These are phyloP conservation scores for Rhytidhysteron rufulum DNA, from an alignment of 2,329 filamentous ascomycete genomes.

Conservation along the genomic window DNA sequence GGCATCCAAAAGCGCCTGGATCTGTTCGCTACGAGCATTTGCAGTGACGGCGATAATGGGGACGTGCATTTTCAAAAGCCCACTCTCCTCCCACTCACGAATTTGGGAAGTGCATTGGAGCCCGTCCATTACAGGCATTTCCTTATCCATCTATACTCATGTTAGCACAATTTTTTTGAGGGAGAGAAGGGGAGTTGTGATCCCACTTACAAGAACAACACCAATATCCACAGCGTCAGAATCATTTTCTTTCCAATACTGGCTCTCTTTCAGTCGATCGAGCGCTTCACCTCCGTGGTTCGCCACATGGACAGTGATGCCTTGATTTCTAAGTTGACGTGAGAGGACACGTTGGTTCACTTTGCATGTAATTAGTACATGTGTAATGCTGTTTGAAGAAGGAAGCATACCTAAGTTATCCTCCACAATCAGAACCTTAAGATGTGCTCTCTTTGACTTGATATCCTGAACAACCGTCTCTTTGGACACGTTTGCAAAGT, in stretches of 20 bases:
- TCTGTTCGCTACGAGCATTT: conserved; percentile 39
- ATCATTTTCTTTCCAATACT: conserved; percentile 36
- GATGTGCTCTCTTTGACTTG: conserved; percentile 14
- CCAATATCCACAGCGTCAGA: conserved; percentile 21
- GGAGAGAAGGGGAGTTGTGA: too few relatives aligned
- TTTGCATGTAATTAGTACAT: conserved; percentile 16
- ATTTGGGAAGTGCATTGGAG: conserved; percentile 35
- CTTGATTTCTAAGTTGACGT: conserved; percentile 48
- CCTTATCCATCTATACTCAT: conserved; percentile 24
- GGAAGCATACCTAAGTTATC: conserved; percentile 32
- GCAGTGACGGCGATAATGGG: conserved; percentile 42
- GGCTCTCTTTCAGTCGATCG: conserved; percentile 40
- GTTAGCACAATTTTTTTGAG: background rate
- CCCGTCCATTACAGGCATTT: conserved; percentile 43
- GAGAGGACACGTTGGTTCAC: conserved; percentile 49
- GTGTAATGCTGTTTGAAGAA: background rate
- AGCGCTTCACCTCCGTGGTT: conserved; percentile 50
- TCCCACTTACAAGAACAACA: conserved; percentile 35
- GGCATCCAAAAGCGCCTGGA: conserved; percentile 32
- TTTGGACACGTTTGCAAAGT: conserved; percentile 27
- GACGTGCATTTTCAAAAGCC: conserved; percentile 30
- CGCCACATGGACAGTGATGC: conserved; percentile 44
- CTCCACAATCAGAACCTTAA: conserved; percentile 41
- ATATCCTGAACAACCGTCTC: conserved; percentile 5
- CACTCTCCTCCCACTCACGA: conserved; percentile 32